A percentile compares a stretch with the other conserved stretches of the same genome.
Conservation (phyloP, 2,329 filamentous ascomycete species). For the Didymella glomerata region DNA sequence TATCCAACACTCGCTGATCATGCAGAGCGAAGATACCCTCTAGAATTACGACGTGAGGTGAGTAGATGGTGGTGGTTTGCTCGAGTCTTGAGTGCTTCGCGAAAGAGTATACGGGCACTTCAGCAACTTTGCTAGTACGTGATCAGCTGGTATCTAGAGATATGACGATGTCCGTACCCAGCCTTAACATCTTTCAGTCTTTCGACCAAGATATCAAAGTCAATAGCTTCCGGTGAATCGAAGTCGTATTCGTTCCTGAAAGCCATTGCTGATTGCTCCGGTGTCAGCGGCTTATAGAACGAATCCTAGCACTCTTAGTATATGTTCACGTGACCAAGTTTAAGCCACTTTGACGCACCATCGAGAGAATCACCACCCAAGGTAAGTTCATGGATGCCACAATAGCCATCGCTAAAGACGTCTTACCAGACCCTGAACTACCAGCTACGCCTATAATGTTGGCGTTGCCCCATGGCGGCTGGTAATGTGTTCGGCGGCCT, state of each 20-base stretch:
- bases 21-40: constrained; percentile 97
- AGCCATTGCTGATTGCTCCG: constrained; percentile 79
- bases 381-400: constrained; percentile 88
- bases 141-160: constrained; percentile 26
- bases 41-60: constrained; percentile 91
- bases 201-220: constrained; percentile 88
- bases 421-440: constrained; percentile 95
- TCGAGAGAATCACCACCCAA: constrained; percentile 97
- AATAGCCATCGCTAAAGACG: constrained; percentile 90
- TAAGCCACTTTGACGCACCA: constrained; percentile 65
- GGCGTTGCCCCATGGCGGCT: constrained; percentile 93
- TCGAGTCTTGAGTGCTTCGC: constrained; percentile 83
- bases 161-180: constrained; percentile 67
- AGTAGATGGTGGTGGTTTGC: constrained; percentile 89
- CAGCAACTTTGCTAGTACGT: constrained; percentile 74
- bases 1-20: constrained; percentile 81
- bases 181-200: constrained; percentile 84
- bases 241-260: constrained; percentile 96
- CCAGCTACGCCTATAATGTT: constrained; percentile 97
- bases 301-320: constrained; percentile 72
- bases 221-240: constrained; percentile 91
- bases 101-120: constrained; percentile 96
- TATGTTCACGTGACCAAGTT: constrained; percentile 36
- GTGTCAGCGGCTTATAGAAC: constrained; percentile 89
- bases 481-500: constrained; percentile 71